Percentiles rank a stretch among this genome's conserved stretches.
Conservation (phyloP, 2,329 filamentous ascomycete species). For the Colletotrichum melonis region DNA sequence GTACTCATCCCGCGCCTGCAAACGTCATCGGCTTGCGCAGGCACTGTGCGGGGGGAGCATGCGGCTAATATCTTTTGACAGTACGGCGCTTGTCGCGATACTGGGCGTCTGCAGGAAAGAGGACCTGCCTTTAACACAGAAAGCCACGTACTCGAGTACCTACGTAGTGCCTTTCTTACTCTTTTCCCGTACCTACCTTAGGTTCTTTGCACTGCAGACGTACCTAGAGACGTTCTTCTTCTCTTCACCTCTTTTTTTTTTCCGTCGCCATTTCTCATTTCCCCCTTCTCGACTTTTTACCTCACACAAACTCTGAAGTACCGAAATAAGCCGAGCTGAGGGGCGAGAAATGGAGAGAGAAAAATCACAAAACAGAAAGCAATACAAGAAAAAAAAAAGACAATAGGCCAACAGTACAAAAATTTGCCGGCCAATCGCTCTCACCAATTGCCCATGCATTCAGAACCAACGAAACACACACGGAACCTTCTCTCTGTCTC, state of each 20-base stretch:
- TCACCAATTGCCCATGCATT: background rate
- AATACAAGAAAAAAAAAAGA: background rate
- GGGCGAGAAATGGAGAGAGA: constrained; percentile 1
- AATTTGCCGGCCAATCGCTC: background rate
- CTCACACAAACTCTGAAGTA: background rate
- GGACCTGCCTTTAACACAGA: background rate
- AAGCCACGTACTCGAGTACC: background rate
- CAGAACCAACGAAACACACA: background rate
- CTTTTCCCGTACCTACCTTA: background rate
- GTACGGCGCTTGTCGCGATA: constrained; percentile 30
- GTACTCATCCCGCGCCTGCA: constrained; percentile 16
- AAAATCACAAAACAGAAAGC: background rate
- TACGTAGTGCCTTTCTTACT: background rate
- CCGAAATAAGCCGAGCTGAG: constrained; percentile 27
- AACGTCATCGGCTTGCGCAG: constrained; percentile 27
- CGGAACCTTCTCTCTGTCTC: background rate
- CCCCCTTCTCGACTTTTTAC: background rate
- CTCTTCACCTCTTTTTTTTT: background rate
- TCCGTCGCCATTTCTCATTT: background rate
- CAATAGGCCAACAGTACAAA: background rate
- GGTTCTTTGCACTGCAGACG: background rate
- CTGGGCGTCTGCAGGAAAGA: constrained; percentile 27
- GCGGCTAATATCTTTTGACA: constrained; percentile 18
- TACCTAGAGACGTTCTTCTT: background rate
- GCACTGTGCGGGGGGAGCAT: constrained; percentile 23